Percentiles rank a stretch among this genome's conserved stretches.
Conservation (phyloP, 2,329 filamentous ascomycete species). For the Alternaria viburni region DNA sequence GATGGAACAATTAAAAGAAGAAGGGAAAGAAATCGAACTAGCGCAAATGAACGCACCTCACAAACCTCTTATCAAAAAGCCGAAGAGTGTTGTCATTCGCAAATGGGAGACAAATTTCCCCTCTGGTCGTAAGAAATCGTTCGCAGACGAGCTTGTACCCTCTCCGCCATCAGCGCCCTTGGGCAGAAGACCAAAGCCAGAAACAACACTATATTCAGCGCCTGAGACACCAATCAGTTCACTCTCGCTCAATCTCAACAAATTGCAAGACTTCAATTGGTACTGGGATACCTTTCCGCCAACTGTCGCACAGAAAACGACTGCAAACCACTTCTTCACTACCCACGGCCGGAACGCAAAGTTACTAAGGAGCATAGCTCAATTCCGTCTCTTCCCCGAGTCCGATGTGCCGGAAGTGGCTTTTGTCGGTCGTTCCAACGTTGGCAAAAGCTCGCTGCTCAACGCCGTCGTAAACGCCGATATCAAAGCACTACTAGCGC, state of each 20-base stretch:
- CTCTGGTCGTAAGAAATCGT: not conserved
- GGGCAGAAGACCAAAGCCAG: not conserved
- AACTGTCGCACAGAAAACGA: constrained; percentile 44
- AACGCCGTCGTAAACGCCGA: constrained; percentile 62
- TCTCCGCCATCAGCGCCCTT: constrained; percentile 21
- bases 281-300: constrained; percentile 44
- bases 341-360: constrained; percentile 47
- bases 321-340: constrained; percentile 55
- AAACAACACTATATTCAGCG: not conserved
- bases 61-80: not conserved
- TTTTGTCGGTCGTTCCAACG: constrained; percentile 73
- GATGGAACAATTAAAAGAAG: not conserved
- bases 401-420: constrained; percentile 65
- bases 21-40: not conserved
- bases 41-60: not conserved
- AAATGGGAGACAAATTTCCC: not conserved
- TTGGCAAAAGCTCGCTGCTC: constrained; percentile 71
- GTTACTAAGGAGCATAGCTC: constrained; percentile 65
- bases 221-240: constrained; percentile 12
- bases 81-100: not conserved
- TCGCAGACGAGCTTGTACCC: constrained; percentile 5
- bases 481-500: constrained; percentile 53
- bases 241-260: constrained; percentile 6
- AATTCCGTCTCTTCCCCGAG: constrained; percentile 66
- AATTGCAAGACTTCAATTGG: constrained; percentile 33